Conservation (phyloP, 805 yeast species). For the Cyberlindnera maritima region DNA sequence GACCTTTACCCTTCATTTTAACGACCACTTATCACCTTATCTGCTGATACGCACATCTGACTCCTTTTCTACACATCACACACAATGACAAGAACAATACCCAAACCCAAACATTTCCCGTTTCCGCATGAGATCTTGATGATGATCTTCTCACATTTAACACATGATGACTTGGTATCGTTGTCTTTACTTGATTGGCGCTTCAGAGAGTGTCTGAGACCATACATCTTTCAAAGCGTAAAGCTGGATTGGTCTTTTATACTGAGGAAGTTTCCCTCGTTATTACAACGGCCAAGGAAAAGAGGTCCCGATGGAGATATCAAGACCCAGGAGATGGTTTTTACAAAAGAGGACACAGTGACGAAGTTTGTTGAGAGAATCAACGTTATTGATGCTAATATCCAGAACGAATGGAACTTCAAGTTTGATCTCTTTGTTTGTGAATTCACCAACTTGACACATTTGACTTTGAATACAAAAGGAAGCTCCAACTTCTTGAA, state of each 20-base stretch:
- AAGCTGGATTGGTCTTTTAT: constrained; percentile 20
- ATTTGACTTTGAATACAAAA: constrained; percentile 26
- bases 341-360: constrained; percentile 1
- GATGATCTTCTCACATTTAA: constrained; percentile 17
- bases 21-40: too few species aligned
- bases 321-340: too few species aligned
- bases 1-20: background rate
- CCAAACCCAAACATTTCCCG: constrained; percentile 2
- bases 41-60: background rate
- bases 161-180: constrained; percentile 16
- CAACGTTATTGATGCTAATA: constrained; percentile 28
- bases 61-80: background rate
- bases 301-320: constrained; percentile 1
- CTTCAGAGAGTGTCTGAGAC: constrained; percentile 16
- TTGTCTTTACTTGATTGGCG: constrained; percentile 10
- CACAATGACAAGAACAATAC: background rate
- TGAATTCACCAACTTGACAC: constrained; percentile 22
- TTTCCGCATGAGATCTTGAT: constrained; percentile 24
- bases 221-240: constrained; percentile 19
- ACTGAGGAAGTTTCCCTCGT: constrained; percentile 6
- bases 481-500: constrained; percentile 36
- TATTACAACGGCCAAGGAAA: constrained; percentile 6
- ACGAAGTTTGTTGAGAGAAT: constrained; percentile 25
- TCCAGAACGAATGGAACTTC: constrained; percentile 35
- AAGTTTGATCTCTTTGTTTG: constrained; percentile 28